Percentiles rank a stretch among this genome's conserved stretches.
These are phyloP conservation scores for Medicago ruthenica DNA, from an alignment of 306 rosid genomes.

Conservation along the genomic window DNA sequence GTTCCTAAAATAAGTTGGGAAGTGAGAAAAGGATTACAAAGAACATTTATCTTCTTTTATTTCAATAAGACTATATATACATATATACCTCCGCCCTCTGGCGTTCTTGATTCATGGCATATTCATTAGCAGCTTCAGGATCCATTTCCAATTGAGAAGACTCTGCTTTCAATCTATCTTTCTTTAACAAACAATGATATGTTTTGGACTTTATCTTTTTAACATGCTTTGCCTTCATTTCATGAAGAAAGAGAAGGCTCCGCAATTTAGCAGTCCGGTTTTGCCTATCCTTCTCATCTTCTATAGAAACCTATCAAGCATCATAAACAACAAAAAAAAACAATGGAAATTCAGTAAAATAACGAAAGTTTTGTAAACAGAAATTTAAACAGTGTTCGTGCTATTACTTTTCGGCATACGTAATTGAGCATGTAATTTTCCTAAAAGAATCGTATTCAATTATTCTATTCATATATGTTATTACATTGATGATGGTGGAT, in stretches of 20 bases:
- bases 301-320: constrained; percentile 68
- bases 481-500: too few relatives aligned
- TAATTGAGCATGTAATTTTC: constrained; percentile 4
- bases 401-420: constrained; percentile 6
- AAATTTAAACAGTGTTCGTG: neutral
- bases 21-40: constrained; percentile 35
- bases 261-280: constrained; percentile 92
- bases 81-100: constrained; percentile 77
- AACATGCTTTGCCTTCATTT: constrained; percentile 73
- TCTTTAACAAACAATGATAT: constrained; percentile 79
- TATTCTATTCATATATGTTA: too few relatives aligned
- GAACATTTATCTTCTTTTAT: neutral
- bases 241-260: constrained; percentile 83
- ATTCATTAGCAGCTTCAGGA: constrained; percentile 84
- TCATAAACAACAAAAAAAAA: constrained; percentile 24
- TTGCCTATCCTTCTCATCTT: constrained; percentile 86
- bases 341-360: constrained; percentile 20
- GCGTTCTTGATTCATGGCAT: constrained; percentile 77
- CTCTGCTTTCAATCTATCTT: constrained; percentile 69
- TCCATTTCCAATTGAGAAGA: constrained; percentile 61
- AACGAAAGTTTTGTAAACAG: neutral
- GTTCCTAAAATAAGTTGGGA: constrained; percentile 64
- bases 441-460: constrained; percentile 7
- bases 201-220: constrained; percentile 91
- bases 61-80: neutral